phyloP scores from a whole-genome alignment of 75 land plant species.

The Cryptomeria japonica region DNA sequence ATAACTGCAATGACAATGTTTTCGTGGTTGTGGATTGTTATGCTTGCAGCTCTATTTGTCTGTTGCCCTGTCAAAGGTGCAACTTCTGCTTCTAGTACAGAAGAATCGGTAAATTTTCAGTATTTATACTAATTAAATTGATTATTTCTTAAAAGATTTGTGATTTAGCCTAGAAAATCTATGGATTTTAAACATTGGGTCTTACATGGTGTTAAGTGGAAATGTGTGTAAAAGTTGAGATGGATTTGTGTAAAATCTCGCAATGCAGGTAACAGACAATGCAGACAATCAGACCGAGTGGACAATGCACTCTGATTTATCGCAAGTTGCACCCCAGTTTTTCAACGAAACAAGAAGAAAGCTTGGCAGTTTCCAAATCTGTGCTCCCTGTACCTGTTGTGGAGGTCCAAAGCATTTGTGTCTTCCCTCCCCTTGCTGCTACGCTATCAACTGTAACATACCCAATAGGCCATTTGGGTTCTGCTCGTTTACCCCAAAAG shows the following conservation, averaged over 20 bases:
- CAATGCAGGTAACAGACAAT: slow-evolving; percentile 1
- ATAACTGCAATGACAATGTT: neutral
- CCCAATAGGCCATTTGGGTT: slow-evolving; percentile 87
- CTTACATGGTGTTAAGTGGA: neutral
- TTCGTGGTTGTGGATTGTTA: neutral
- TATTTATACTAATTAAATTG: neutral
- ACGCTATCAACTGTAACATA: slow-evolving; percentile 80
- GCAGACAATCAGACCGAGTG: neutral
- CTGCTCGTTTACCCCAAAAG: slow-evolving; percentile 83
- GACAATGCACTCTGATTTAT: neutral
- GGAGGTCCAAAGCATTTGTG: slow-evolving; percentile 60
- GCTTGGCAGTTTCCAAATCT: slow-evolving; percentile 73
- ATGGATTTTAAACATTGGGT: neutral
- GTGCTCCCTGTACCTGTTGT: slow-evolving; percentile 88
- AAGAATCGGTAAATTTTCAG: neutral
- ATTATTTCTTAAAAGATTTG: neutral
- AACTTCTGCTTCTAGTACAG: neutral
- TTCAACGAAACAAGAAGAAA: slow-evolving; percentile 57
- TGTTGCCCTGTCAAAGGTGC: neutral
- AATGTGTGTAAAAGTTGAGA: neutral
- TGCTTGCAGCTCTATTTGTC: neutral
- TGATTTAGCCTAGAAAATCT: neutral
- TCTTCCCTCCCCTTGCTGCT: slow-evolving; percentile 87
- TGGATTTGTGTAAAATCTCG: neutral
- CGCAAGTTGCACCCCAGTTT: slow-evolving; percentile 11